Conservation (phyloP, 2,329 filamentous ascomycete genomes). For the Aureobasidium sp. region DNA sequence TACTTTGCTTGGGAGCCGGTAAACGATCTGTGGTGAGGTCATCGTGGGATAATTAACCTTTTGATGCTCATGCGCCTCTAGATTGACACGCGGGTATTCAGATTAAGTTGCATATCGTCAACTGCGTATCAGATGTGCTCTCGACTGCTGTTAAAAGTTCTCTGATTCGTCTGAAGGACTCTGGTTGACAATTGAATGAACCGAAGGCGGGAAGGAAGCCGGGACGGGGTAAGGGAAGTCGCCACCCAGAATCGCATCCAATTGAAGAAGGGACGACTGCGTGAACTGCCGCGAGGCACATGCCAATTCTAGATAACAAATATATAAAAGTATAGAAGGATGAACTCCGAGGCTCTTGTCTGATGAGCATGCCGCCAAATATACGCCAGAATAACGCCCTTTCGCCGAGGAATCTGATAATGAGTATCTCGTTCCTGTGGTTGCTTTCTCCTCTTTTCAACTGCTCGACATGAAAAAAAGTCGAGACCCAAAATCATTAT, state of each 20-base stretch:
- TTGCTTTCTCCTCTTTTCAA: neutral
- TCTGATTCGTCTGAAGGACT: no score
- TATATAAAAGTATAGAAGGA: neutral
- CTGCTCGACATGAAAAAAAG: neutral
- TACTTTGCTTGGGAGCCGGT: neutral
- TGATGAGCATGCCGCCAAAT: neutral
- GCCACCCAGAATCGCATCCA: neutral
- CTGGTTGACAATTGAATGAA: no score
- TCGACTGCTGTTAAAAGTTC: neutral
- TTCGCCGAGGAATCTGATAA: neutral
- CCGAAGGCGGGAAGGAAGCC: no score
- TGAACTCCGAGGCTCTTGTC: neutral
- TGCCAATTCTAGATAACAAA: neutral
- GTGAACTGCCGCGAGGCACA: neutral
- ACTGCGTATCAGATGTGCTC: neutral
- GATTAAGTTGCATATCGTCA: neutral
- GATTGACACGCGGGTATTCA: neutral
- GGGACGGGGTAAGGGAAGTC: neutral
- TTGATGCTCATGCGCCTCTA: neutral
- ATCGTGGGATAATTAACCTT: neutral
- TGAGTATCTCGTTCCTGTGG: neutral
- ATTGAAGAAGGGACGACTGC: neutral
- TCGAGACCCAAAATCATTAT: slow-evolving; percentile 6
- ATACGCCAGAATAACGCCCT: neutral
- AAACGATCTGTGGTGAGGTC: neutral